Percentiles rank a stretch among this genome's conserved stretches.
Conservation (phyloP, 805 yeast genomes). For the Nakazawaea populi region DNA sequence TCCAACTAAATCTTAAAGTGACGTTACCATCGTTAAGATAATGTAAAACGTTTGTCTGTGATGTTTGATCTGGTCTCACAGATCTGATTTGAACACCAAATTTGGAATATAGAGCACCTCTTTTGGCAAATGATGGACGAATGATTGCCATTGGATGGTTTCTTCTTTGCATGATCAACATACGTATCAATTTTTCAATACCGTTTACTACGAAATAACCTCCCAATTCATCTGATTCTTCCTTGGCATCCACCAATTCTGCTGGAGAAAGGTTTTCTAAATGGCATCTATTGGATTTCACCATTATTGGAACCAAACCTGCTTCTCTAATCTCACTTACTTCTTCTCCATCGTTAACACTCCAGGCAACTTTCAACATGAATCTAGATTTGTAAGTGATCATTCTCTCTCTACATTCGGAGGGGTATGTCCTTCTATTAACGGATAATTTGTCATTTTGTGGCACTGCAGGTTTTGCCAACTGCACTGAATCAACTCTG, state of each 20-base stretch:
- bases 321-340: conserved; percentile 79
- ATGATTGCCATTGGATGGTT: conserved; percentile 97
- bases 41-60: conserved; percentile 96
- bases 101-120: conserved; percentile 86
- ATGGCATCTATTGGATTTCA: conserved; percentile 88
- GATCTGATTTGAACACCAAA: conserved; percentile 92
- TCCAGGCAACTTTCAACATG: conserved; percentile 75
- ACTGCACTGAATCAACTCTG: conserved; percentile 84
- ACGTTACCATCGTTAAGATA: conserved; percentile 94
- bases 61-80: conserved; percentile 95
- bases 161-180: conserved; percentile 96
- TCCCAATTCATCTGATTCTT: conserved; percentile 93
- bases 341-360: conserved; percentile 84
- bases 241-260: conserved; percentile 70
- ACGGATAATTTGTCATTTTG: conserved; percentile 65
- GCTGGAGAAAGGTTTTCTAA: conserved; percentile 77
- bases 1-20: conserved; percentile 95
- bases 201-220: conserved; percentile 96
- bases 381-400: conserved; percentile 74
- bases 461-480: conserved; percentile 78
- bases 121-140: conserved; percentile 88
- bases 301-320: conserved; percentile 89
- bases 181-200: conserved; percentile 91
- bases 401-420: conserved; percentile 88
- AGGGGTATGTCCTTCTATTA: conserved; percentile 75